Base-by-base conservation (phyloP, 2,329 filamentous ascomycete species). In the Pestalotiopsis sp. region DNA sequence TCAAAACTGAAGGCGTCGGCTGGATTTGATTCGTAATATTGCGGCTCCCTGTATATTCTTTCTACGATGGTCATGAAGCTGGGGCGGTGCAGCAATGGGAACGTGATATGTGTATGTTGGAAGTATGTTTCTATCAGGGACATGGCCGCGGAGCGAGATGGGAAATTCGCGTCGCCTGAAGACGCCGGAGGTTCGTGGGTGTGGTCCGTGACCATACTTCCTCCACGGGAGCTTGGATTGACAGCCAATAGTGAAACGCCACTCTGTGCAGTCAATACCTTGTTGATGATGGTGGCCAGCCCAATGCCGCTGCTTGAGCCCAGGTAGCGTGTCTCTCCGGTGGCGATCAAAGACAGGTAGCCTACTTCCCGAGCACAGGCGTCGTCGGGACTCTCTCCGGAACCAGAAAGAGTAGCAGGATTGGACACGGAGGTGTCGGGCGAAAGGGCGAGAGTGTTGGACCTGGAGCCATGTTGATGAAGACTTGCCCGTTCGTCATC, bases 311-410 rank as follows among this genome's bases (percentile, higher is more conserved):
- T 61, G 20, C 59, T 61, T 61, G 59, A 61, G 25, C 59, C 59
- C 9, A 61, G 59, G 27, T 61, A 61, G 13, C 59, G 59, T 39
- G 59, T 61, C 20, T 61, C 59, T 3, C 59, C 59, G 17, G 59
- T 61, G 23, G 59, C 59, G 17, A 61, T 61, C 31, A 61, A 61
- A 25, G 59, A 61, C 27, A 61, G 59, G 59, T 61, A 61, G 25
- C 59, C 59, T 14, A 61, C 59, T 20, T 61, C 59, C 9, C 25
- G 59, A 61, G 59, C 59, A 39, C n/a, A 61, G 23, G 31, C 59
- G 31, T 61, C 59, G 31, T 61, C 59, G 12, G 36, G 9, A 20
- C 31, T 38, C 9, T 20, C 59, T 39, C 14, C 23, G 12, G 59
- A 61, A 12, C 3, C 23, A 12, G 59, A 36, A 20, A 12, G 27